Evolutionary conservation across 768 basidiomycete genomes (phyloP).

Genomic region (Auricularia auricula-judae): DNA sequence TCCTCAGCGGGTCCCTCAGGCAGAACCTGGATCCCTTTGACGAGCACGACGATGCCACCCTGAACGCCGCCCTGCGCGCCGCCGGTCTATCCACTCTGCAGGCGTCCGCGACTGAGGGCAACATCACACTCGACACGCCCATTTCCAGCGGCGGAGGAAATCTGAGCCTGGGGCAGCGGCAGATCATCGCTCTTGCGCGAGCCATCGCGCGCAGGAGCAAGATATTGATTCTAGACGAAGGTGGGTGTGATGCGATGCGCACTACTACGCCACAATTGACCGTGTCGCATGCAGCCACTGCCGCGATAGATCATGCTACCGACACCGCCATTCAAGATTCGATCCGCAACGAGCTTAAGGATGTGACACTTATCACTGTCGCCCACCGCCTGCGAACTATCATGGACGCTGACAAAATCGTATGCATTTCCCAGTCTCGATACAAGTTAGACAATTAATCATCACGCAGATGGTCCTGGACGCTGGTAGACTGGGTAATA

Average conservation of each 20-base stretch:
- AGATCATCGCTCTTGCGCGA: conserved; percentile 33
- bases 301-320: conserved; percentile 38
- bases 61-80: conserved; percentile 16
- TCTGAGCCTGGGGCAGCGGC: conserved; percentile 35
- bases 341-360: conserved; percentile 24
- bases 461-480: conserved; percentile 37
- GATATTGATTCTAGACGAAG: conserved; percentile 48
- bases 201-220: conserved; percentile 45
- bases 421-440: not conserved
- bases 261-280: not conserved
- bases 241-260: conserved; percentile 12
- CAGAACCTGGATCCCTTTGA: conserved; percentile 52
- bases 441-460: not conserved
- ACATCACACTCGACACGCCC: conserved; percentile 32
- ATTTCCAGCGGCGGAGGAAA: conserved; percentile 28
- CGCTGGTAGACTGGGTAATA: conserved; percentile 29
- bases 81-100: conserved; percentile 9
- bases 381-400: conserved; percentile 26
- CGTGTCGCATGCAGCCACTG: conserved; percentile 21
- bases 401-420: conserved; percentile 26
- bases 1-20: conserved; percentile 42
- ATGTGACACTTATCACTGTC: conserved; percentile 27
- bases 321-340: conserved; percentile 32
- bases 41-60: conserved; percentile 38
- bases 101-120: conserved; percentile 11